Percentiles rank a stretch among this genome's conserved stretches.
Evolutionary conservation across 192 early-diverging fungal species (phyloP).

Genomic region (Umbelopsis sp.): DNA sequence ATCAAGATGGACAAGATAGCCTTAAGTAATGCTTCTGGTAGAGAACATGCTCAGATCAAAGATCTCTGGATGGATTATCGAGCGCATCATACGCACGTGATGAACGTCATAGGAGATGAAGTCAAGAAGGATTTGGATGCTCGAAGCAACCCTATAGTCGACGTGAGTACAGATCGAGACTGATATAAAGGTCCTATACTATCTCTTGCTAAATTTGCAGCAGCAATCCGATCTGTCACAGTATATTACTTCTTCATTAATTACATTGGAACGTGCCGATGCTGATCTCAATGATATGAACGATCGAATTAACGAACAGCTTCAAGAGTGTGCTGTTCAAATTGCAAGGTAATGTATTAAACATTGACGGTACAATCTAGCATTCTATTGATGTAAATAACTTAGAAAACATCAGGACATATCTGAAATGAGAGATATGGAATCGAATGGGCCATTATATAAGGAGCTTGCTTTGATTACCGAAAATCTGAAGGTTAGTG

Average conservation of each 20-base stretch:
- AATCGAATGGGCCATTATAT: neutral
- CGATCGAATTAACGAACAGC: neutral
- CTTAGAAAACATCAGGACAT: neutral
- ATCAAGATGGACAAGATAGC: too few species aligned
- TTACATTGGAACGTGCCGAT: neutral
- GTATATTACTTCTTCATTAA: neutral
- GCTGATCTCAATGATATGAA: neutral
- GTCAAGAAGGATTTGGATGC: neutral
- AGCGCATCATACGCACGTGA: neutral
- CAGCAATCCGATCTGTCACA: neutral
- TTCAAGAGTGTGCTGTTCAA: neutral
- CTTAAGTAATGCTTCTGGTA: neutral
- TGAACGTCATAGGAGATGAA: neutral
- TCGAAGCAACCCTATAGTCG: neutral
- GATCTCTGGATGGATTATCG: constrained; percentile 20
- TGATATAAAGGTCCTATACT: too few species aligned
- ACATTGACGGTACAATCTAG: neutral
- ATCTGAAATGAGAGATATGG: neutral
- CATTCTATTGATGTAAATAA: neutral
- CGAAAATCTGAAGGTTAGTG: neutral
- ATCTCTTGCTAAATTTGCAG: too few species aligned
- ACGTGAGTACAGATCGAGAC: neutral
- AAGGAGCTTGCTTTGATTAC: neutral
- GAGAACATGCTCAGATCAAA: constrained; percentile 11
- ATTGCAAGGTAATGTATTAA: neutral